Evolutionary conservation across 441 rosid species (phyloP), one percentile per base, ranked within the genome.

Genomic region (Eutrema salsugineum): DNA sequence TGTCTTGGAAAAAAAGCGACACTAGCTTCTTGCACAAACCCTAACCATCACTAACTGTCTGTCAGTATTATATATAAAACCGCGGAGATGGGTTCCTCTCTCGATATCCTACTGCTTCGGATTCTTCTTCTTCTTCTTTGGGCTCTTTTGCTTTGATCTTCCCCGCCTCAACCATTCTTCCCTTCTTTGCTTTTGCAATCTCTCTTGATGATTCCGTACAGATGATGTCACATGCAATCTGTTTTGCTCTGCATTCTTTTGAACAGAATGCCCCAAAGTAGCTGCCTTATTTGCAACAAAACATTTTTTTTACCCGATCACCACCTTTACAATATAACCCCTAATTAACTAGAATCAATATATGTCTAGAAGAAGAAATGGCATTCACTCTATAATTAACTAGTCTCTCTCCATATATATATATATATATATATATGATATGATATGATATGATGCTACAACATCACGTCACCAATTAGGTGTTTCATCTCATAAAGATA

Each of bases 221-320:
- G n/a, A 63, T 43, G 3, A 63, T 11, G 43, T 71, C 76, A 5
- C 17, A 42, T 15, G 63, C 69, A 47, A 71, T 71, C 38, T 63
- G 69, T 53, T 53, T 71, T 1, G 28, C 30, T 42, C 70, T 43
- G 27, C 76, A 71, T 22, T 14, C 19, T 22, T 43, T 16, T 5
- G 69, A 7, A 53, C 76, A 71, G 32, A 71, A 71, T 32, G 76
- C 69, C 24, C 76, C 76, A 16, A 71, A 53, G 15, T 53, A 22
- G 5, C 70, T 66, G 61, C 4, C 27, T 24, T 12, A 4, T 17
- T 60, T 59, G 28, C 64, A 20, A 27, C 28, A 4, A 24, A 24
- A n/a, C n/a, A n/a, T n/a, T n/a, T n/a, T n/a, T n/a, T n/a, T n/a
- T n/a, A n/a, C n/a, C n/a, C n/a, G n/a, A n/a, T n/a, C n/a, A n/a